Conservation (phyloP, 371 early-diverging fungal species). For the Mucor sp. region DNA sequence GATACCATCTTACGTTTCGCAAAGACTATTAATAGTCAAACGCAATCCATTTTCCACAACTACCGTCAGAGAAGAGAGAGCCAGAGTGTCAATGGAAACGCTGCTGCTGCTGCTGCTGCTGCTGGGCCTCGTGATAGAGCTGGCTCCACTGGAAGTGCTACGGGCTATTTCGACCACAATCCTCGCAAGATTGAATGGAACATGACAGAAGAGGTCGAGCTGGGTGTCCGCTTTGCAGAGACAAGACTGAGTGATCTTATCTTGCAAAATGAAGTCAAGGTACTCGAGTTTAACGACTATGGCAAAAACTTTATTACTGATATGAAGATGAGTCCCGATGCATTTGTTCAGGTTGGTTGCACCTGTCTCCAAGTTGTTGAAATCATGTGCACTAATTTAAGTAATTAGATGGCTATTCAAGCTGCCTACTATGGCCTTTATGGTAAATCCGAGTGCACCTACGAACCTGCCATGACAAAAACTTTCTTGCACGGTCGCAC, state of each 20-base stretch:
- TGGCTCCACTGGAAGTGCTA: constrained; percentile 20
- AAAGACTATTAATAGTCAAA: constrained; percentile 56
- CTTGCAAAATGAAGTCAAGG: constrained; percentile 64
- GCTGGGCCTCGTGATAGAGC: constrained; percentile 20
- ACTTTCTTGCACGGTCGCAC: constrained; percentile 86
- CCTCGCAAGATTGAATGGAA: constrained; percentile 59
- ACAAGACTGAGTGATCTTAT: constrained; percentile 54
- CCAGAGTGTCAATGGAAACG: background rate
- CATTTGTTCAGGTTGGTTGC: constrained; percentile 65
- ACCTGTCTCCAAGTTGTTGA: background rate
- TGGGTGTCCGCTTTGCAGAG: constrained; percentile 58
- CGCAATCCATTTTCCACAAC: constrained; percentile 52
- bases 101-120: no score
- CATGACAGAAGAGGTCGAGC: constrained; percentile 37
- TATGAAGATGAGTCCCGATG: constrained; percentile 73
- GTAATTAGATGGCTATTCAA: constrained; percentile 83
- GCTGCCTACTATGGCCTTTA: constrained; percentile 90
- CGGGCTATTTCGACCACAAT: constrained; percentile 33
- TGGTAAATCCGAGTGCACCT: constrained; percentile 76
- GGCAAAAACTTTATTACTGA: constrained; percentile 74
- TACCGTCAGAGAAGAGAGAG: constrained; percentile 17
- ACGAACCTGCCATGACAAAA: constrained; percentile 87
- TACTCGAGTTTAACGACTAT: constrained; percentile 62
- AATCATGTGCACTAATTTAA: background rate
- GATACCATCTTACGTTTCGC: constrained; percentile 61